Conservation (phyloP, 2,329 filamentous ascomycete species). For the Lachnellula occidentalis region DNA sequence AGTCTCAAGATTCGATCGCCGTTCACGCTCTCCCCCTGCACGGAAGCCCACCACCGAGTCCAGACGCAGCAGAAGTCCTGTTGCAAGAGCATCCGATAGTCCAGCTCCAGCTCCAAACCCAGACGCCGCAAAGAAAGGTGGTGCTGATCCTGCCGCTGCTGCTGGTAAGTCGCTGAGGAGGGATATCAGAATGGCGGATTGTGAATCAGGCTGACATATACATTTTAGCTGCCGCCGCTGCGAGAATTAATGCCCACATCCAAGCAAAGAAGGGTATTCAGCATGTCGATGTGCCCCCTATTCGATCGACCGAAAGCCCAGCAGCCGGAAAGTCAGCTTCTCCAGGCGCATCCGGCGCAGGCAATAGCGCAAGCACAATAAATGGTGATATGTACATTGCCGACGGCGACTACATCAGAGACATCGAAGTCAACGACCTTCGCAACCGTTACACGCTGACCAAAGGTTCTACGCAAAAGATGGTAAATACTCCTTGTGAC, state of each 20-base stretch:
- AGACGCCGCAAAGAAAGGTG: constrained; percentile 36
- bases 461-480: constrained; percentile 96
- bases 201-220: constrained; percentile 17
- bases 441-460: constrained; percentile 96
- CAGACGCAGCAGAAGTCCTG: constrained; percentile 74
- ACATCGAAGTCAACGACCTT: constrained; percentile 97
- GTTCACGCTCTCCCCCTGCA: constrained; percentile 73
- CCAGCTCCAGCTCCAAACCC: constrained; percentile 31
- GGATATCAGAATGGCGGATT: neutral
- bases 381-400: constrained; percentile 89
- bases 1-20: constrained; percentile 80
- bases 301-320: constrained; percentile 43
- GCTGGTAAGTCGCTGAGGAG: constrained; percentile 52
- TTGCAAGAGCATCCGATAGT: constrained; percentile 39
- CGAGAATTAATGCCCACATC: constrained; percentile 76
- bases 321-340: constrained; percentile 24
- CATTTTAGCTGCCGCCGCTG: constrained; percentile 72
- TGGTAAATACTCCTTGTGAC: constrained; percentile 85
- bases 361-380: constrained; percentile 46
- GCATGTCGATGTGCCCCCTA: constrained; percentile 82
- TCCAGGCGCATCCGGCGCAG: constrained; percentile 21
- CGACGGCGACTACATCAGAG: constrained; percentile 96
- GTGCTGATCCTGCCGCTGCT: constrained; percentile 67
- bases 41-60: constrained; percentile 55
- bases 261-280: constrained; percentile 86